These are phyloP conservation scores for Suhomyces kilbournensis DNA, from an alignment of 805 yeast species.

Conservation along the genomic window DNA sequence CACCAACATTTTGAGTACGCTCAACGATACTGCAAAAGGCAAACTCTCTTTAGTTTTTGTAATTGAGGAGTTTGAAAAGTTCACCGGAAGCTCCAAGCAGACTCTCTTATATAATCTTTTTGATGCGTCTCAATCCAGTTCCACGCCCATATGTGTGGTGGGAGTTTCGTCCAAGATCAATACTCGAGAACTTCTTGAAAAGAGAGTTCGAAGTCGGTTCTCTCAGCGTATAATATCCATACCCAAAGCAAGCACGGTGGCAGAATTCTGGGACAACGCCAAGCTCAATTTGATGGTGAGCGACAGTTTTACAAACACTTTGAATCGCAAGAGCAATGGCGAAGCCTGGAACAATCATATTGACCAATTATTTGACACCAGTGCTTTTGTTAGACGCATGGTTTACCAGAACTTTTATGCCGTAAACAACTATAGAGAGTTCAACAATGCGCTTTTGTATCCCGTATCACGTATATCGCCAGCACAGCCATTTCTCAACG, in stretches of 20 bases:
- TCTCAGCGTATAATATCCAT: slow-evolving; percentile 72
- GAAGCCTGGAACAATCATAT: slow-evolving; percentile 47
- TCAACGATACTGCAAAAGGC: slow-evolving; percentile 24
- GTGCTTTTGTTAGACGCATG: slow-evolving; percentile 7
- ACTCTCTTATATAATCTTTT: slow-evolving; percentile 83
- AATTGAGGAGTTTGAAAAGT: slow-evolving; percentile 82
- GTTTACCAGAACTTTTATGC: slow-evolving; percentile 50
- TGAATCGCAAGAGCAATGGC: slow-evolving; percentile 20
- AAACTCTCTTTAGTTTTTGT: slow-evolving; percentile 66
- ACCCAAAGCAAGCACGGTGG: slow-evolving; percentile 47
- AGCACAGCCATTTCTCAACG: slow-evolving; percentile 23
- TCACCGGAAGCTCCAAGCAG: slow-evolving; percentile 70
- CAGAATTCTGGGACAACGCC: slow-evolving; percentile 51
- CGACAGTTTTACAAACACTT: slow-evolving; percentile 12
- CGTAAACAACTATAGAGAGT: slow-evolving; percentile 52
- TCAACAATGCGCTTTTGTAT: slow-evolving; percentile 42
- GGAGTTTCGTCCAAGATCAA: slow-evolving; percentile 77
- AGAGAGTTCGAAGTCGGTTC: slow-evolving; percentile 86
- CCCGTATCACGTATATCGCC: slow-evolving; percentile 34
- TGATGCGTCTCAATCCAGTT: slow-evolving; percentile 73
- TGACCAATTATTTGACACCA: slow-evolving; percentile 8
- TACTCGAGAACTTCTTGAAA: slow-evolving; percentile 78
- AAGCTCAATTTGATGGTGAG: slow-evolving; percentile 33
- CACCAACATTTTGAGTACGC: slow-evolving; percentile 50
- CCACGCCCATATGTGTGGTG: slow-evolving; percentile 73